Conservation (phyloP, 768 basidiomycete genomes). For the Suillus clintonianus region DNA sequence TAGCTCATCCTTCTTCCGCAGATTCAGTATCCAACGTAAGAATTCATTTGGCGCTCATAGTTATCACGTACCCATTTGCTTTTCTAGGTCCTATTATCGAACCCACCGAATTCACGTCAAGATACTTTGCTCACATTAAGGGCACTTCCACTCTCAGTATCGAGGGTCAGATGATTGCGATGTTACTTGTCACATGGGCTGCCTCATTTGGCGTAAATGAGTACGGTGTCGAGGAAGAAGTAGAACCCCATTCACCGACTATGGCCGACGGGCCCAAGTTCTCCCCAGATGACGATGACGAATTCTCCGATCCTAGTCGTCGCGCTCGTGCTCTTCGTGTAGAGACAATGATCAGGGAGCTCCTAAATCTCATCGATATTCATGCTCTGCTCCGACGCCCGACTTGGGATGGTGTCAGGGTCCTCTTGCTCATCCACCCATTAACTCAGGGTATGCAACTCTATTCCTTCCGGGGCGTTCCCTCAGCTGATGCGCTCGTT, state of each 20-base stretch:
- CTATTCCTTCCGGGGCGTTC: neutral
- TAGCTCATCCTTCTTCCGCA: constrained; percentile 78
- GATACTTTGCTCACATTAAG: constrained; percentile 67
- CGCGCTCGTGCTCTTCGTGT: constrained; percentile 54
- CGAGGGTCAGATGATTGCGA: constrained; percentile 75
- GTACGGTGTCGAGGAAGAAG: constrained; percentile 55
- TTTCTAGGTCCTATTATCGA: constrained; percentile 82
- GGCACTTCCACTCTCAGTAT: constrained; percentile 63
- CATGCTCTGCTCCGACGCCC: constrained; percentile 79
- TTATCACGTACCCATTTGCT: constrained; percentile 9
- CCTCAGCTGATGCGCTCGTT: neutral
- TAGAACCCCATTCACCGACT: constrained; percentile 9
- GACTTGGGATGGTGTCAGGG: constrained; percentile 84
- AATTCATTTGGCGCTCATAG: constrained; percentile 14
- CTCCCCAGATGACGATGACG: constrained; percentile 22
- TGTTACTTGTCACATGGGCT: constrained; percentile 87
- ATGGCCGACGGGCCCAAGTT: constrained; percentile 8
- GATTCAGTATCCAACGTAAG: constrained; percentile 85
- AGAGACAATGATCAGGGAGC: constrained; percentile 71
- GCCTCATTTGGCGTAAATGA: constrained; percentile 88
- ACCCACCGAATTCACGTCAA: constrained; percentile 72
- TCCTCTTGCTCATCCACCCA: constrained; percentile 76
- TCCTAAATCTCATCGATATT: constrained; percentile 79
- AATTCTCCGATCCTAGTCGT: constrained; percentile 37
- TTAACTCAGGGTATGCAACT: constrained; percentile 69